Percentiles rank a stretch among this genome's conserved stretches.
Evolutionary conservation across 2,329 filamentous ascomycete genomes (phyloP).

Genomic region (Fusarium sp.): DNA sequence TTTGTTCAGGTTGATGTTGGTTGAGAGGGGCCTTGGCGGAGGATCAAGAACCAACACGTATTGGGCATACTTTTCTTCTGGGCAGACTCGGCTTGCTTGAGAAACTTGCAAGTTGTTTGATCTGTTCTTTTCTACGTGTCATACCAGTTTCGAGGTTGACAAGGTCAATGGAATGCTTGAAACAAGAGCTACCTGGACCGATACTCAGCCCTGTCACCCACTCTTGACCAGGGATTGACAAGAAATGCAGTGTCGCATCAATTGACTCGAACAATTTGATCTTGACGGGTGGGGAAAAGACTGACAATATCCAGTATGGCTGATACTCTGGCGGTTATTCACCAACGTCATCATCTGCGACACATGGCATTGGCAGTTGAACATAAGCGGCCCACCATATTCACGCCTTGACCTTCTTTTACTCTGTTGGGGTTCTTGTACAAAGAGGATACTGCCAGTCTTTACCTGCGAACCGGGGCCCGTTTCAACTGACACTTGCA

Average conservation of each 20-base stretch:
- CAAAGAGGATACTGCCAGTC: background rate
- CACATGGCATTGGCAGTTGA: background rate
- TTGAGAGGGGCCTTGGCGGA: background rate
- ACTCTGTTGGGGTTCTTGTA: background rate
- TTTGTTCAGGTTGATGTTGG: background rate
- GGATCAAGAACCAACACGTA: background rate
- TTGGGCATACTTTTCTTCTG: background rate
- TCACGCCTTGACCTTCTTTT: background rate
- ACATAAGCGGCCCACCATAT: background rate
- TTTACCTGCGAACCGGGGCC: background rate
- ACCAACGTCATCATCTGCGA: background rate
- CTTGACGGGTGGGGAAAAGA: conserved; percentile 3
- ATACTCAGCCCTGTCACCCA: conserved; percentile 1
- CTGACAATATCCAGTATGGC: background rate
- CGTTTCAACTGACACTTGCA: background rate
- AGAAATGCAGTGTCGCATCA: background rate
- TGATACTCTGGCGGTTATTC: background rate
- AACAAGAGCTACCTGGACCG: background rate
- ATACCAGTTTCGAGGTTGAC: background rate
- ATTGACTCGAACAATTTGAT: background rate
- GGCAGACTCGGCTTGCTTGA: background rate
- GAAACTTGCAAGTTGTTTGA: background rate
- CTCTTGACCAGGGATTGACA: background rate
- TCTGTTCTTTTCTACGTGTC: background rate
- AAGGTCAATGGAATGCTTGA: background rate